Evolutionary conservation across 192 early-diverging fungal species (phyloP).

Genomic region (Phycomyces blakesleeanus): DNA sequence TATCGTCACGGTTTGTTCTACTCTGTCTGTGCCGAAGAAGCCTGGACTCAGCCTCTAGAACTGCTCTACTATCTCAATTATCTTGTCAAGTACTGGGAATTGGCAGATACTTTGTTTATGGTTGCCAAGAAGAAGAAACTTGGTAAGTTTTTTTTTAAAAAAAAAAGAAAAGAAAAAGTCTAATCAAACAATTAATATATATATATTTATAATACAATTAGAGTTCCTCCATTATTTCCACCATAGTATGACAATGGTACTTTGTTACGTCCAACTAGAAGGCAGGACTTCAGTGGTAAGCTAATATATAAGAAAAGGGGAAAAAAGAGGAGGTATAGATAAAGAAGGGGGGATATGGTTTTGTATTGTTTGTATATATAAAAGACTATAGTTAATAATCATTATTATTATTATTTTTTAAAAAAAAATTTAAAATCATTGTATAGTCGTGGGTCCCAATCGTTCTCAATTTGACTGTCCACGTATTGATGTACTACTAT

Average conservation of each 20-base stretch:
- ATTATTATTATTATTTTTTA: too few relatives aligned
- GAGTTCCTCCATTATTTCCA: conserved; percentile 93
- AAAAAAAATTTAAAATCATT: too few relatives aligned
- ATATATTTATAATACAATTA: conserved; percentile 18
- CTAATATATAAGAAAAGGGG: conserved; percentile 22
- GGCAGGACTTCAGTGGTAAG: conserved; percentile 74
- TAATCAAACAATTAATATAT: too few relatives aligned
- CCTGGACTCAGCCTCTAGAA: conserved; percentile 78
- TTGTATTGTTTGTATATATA: too few relatives aligned
- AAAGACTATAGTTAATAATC: too few relatives aligned
- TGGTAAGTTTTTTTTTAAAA: conserved; percentile 37
- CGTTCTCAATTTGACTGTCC: conserved; percentile 80
- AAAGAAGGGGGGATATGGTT: too few relatives aligned
- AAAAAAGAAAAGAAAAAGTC: neutral
- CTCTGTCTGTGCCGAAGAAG: conserved; percentile 61
- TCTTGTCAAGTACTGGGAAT: conserved; percentile 88
- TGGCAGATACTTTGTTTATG: conserved; percentile 85
- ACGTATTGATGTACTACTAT: conserved; percentile 92
- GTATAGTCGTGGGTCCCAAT: conserved; percentile 71
- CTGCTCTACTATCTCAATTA: conserved; percentile 90
- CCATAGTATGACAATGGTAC: conserved; percentile 85
- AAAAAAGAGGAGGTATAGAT: too few relatives aligned
- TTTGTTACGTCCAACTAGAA: conserved; percentile 80
- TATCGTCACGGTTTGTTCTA: conserved; percentile 66
- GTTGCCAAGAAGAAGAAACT: conserved; percentile 81